Conservation (phyloP, 164 flowering plant genomes). For the Paratinospora sagittata region DNA sequence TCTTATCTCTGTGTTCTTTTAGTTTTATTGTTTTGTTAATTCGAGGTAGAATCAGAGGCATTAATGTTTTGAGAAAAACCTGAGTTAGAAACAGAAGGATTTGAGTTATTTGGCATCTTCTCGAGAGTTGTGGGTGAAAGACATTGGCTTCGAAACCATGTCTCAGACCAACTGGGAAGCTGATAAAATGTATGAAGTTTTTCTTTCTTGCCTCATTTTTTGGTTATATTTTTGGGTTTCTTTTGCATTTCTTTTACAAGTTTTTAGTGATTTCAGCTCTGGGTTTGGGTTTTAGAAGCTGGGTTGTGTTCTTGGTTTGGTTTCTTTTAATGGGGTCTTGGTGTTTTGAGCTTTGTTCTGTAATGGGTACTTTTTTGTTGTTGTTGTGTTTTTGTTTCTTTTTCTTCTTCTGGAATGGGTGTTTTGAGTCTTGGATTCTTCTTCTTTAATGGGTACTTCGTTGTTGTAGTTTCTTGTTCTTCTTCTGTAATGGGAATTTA, state of each 20-base stretch:
- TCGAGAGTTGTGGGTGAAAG: not conserved
- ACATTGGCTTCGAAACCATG: conserved; percentile 38
- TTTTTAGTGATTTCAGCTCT: not conserved
- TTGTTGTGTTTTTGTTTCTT: not conserved
- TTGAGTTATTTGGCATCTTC: not conserved
- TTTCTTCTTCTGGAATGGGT: not conserved
- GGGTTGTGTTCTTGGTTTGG: not conserved
- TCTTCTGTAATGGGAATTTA: too few species aligned
- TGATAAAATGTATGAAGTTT: conserved; percentile 29
- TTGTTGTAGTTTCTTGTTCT: too few species aligned
- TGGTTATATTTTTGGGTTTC: not conserved
- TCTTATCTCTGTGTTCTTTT: not conserved
- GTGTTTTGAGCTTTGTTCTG: not conserved
- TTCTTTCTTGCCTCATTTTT: not conserved
- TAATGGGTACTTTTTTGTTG: not conserved
- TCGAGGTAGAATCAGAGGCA: not conserved
- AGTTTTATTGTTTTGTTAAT: not conserved
- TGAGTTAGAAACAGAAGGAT: not conserved
- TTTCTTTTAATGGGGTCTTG: conserved; percentile 3
- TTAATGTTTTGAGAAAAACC: not conserved
- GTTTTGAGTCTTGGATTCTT: not conserved
- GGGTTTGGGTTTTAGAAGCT: not conserved
- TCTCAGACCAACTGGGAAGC: conserved; percentile 80
- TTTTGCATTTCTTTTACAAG: not conserved
- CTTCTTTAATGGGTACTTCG: too few species aligned